phyloP scores from a whole-genome alignment of 768 basidiomycete genomes.

The Kwoniella sp. region DNA sequence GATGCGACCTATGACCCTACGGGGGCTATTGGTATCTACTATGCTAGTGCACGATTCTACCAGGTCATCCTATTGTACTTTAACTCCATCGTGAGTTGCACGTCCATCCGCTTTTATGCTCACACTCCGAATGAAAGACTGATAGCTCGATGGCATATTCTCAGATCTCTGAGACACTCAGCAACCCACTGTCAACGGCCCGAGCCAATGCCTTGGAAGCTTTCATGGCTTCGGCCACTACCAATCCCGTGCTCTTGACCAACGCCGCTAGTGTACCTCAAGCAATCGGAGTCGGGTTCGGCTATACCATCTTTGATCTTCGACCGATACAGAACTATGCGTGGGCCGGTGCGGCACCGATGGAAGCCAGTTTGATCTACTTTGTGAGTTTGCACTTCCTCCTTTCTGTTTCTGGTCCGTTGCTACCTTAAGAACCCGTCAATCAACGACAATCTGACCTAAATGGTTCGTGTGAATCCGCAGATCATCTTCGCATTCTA shows the following conservation, averaged over 20 bases:
- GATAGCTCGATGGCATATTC: neutral
- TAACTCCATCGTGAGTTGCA: constrained; percentile 40
- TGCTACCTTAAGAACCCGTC: neutral
- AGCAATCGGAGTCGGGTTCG: constrained; percentile 50
- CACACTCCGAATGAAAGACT: neutral
- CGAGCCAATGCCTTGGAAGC: constrained; percentile 33
- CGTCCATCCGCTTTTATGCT: no score
- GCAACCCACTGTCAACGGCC: constrained; percentile 35
- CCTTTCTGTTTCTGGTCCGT: neutral
- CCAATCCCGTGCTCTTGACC: constrained; percentile 36
- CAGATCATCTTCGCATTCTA: constrained; percentile 54
- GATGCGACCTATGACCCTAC: constrained; percentile 48
- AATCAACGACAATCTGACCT: neutral
- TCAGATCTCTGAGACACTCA: constrained; percentile 29
- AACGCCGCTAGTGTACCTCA: constrained; percentile 43
- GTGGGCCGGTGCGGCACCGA: constrained; percentile 54
- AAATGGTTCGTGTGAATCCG: no score
- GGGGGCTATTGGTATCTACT: constrained; percentile 49
- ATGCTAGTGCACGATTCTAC: constrained; percentile 47
- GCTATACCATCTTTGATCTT: constrained; percentile 45
- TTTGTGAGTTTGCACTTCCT: constrained; percentile 29
- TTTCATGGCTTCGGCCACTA: constrained; percentile 36
- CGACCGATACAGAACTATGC: constrained; percentile 37
- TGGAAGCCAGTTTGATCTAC: constrained; percentile 53
- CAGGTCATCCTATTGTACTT: constrained; percentile 50